A percentile compares a stretch with the other conserved stretches of the same genome.
phyloP scores from a whole-genome alignment of 2,329 filamentous ascomycete genomes.

The Colletotrichum zoysiae region DNA sequence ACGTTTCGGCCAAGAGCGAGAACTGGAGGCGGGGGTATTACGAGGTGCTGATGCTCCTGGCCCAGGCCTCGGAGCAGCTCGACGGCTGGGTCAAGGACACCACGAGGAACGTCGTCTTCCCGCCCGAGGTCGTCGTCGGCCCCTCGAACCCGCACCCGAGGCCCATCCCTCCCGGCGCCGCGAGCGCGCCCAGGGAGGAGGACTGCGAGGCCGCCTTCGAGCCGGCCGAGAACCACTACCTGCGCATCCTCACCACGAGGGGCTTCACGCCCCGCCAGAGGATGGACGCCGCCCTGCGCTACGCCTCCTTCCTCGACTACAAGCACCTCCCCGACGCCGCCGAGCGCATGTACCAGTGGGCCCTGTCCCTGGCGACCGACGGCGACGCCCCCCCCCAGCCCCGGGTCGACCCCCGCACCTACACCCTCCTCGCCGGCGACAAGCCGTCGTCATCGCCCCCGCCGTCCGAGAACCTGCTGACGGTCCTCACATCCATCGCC shows the following conservation, averaged over 20 bases:
- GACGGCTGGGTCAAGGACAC: slow-evolving; percentile 83
- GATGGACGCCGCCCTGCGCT: slow-evolving; percentile 84
- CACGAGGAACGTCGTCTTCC: slow-evolving; percentile 75
- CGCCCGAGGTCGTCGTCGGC: slow-evolving; percentile 80
- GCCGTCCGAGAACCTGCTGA: slow-evolving; percentile 81
- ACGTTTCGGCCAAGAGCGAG: slow-evolving; percentile 82
- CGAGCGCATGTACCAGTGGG: slow-evolving; percentile 80
- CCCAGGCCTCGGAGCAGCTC: slow-evolving; percentile 81
- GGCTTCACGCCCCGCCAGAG: slow-evolving; percentile 85
- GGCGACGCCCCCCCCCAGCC: slow-evolving; percentile 55
- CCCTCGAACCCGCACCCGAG: slow-evolving; percentile 86
- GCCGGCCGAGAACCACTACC: slow-evolving; percentile 81
- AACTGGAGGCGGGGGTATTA: slow-evolving; percentile 90
- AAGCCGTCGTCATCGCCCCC: slow-evolving; percentile 71
- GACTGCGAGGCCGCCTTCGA: slow-evolving; percentile 79
- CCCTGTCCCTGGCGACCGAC: slow-evolving; percentile 78
- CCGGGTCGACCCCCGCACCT: slow-evolving; percentile 71
- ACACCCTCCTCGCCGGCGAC: slow-evolving; percentile 67
- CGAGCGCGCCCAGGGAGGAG: slow-evolving; percentile 77
- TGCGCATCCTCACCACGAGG: slow-evolving; percentile 82
- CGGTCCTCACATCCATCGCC: slow-evolving; percentile 81
- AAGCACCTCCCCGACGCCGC: slow-evolving; percentile 76
- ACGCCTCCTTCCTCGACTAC: slow-evolving; percentile 87
- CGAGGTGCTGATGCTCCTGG: slow-evolving; percentile 82
- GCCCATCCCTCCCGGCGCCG: slow-evolving; percentile 75